Percentiles rank a stretch among this genome's conserved stretches.
phyloP scores from a whole-genome alignment of 148 eudicot genomes.

The Diospyros kaki region DNA sequence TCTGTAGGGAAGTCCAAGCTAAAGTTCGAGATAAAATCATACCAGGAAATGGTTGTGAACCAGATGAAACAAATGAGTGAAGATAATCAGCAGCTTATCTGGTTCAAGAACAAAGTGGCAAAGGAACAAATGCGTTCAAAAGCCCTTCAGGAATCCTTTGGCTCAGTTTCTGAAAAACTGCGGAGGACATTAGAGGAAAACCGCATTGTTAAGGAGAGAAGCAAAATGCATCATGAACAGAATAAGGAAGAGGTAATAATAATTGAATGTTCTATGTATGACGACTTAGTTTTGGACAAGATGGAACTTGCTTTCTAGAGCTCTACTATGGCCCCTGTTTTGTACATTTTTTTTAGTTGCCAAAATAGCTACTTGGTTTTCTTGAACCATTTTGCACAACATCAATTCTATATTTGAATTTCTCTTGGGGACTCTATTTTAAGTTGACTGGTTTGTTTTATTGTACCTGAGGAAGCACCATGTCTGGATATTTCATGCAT shows the following conservation, averaged over 20 bases:
- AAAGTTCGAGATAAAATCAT: constrained; percentile 60
- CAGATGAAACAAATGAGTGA: constrained; percentile 68
- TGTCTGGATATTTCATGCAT: no score
- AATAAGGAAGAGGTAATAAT: constrained; percentile 58
- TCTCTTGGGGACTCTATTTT: neutral
- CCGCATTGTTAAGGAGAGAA: constrained; percentile 49
- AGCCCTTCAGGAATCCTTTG: constrained; percentile 48
- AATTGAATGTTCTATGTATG: neutral
- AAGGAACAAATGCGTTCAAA: constrained; percentile 43
- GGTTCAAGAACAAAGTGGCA: constrained; percentile 48
- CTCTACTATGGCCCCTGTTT: no score
- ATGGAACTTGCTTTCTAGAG: neutral
- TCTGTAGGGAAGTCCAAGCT: constrained; percentile 56
- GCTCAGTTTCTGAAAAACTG: constrained; percentile 41
- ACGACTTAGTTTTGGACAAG: no score
- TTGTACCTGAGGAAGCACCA: no score
- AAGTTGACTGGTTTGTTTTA: neutral
- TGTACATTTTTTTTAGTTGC: neutral
- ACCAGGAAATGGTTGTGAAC: constrained; percentile 55
- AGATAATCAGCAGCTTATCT: constrained; percentile 62
- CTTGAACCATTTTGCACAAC: no score
- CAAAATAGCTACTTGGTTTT: neutral
- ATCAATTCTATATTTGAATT: no score
- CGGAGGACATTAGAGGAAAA: constrained; percentile 39
- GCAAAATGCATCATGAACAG: constrained; percentile 48